A percentile compares a stretch with the other conserved stretches of the same genome.
Evolutionary conservation across 2,329 filamentous ascomycete genomes (phyloP).

Genomic region (Aspergillus ochraceus): DNA sequence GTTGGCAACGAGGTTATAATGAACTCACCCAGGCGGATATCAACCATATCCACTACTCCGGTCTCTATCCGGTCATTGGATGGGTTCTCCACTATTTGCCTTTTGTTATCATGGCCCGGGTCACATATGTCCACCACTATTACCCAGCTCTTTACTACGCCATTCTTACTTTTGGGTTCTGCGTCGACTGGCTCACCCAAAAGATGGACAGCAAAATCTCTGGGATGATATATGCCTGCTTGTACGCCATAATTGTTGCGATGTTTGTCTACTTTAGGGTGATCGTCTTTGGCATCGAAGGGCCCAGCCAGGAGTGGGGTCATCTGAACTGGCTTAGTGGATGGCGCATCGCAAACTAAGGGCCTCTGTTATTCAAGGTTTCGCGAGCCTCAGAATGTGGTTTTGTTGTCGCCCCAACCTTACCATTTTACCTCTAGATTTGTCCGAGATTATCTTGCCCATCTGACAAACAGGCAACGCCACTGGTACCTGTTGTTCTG

Average conservation of each 20-base stretch:
- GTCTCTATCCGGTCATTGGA: slow-evolving; percentile 84
- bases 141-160: slow-evolving; percentile 98
- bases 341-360: slow-evolving; percentile 72
- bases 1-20: slow-evolving; percentile 92
- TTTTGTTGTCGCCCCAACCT: neutral
- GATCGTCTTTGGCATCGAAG: slow-evolving; percentile 95
- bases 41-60: slow-evolving; percentile 92
- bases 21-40: slow-evolving; percentile 79
- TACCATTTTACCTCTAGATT: neutral
- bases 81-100: slow-evolving; percentile 97
- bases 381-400: neutral
- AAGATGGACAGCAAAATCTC: slow-evolving; percentile 65
- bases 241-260: slow-evolving; percentile 74
- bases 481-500: neutral
- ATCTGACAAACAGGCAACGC: neutral
- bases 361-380: neutral
- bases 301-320: slow-evolving; percentile 76
- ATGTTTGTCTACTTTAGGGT: slow-evolving; percentile 89
- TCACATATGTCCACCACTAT: slow-evolving; percentile 99
- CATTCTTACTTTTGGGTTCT: slow-evolving; percentile 85
- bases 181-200: slow-evolving; percentile 77
- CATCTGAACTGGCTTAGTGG: slow-evolving; percentile 91
- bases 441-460: neutral
- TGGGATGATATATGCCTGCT: slow-evolving; percentile 66
- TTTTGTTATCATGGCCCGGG: slow-evolving; percentile 95